Percentiles rank a stretch among this genome's conserved stretches.
Evolutionary conservation across 148 eudicot species (phyloP).

Genomic region (Diospyros lotus): DNA sequence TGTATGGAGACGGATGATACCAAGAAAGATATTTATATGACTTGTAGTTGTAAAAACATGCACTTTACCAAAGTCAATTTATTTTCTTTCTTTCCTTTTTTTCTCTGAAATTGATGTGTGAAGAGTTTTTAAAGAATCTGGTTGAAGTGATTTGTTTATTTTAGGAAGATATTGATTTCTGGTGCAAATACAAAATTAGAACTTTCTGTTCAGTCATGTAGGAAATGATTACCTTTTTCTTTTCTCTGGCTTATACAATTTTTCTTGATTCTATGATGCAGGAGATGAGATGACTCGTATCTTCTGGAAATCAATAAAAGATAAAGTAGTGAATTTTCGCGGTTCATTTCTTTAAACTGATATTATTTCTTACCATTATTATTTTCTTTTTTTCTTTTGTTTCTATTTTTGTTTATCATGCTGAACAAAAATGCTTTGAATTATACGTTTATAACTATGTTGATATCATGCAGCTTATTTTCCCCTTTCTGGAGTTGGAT

Average conservation of each 20-base stretch:
- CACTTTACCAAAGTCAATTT: too few relatives aligned
- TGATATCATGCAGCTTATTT: slow-evolving; percentile 36
- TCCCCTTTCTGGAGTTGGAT: slow-evolving; percentile 55
- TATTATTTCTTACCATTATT: too few relatives aligned
- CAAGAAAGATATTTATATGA: neutral
- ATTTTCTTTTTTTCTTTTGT: neutral
- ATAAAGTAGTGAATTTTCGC: slow-evolving; percentile 23
- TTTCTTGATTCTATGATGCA: slow-evolving; percentile 18
- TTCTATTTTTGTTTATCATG: too few relatives aligned
- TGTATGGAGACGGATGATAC: neutral
- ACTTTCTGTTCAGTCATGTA: neutral
- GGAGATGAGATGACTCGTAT: slow-evolving; percentile 53
- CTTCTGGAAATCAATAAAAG: slow-evolving; percentile 40
- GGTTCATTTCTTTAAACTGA: neutral
- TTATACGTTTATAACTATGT: neutral
- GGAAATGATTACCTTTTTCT: neutral
- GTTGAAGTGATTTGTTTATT: neutral
- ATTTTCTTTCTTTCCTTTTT: neutral
- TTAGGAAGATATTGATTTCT: neutral
- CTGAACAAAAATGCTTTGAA: neutral
- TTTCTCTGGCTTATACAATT: neutral
- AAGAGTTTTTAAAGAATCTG: neutral
- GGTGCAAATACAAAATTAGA: neutral
- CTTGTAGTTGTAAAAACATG: too few relatives aligned
- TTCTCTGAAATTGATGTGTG: neutral